Evolutionary conservation across 2,329 filamentous ascomycete species (phyloP), one percentile per base, ranked within the genome.

Genomic region (Xylariales sp.): DNA sequence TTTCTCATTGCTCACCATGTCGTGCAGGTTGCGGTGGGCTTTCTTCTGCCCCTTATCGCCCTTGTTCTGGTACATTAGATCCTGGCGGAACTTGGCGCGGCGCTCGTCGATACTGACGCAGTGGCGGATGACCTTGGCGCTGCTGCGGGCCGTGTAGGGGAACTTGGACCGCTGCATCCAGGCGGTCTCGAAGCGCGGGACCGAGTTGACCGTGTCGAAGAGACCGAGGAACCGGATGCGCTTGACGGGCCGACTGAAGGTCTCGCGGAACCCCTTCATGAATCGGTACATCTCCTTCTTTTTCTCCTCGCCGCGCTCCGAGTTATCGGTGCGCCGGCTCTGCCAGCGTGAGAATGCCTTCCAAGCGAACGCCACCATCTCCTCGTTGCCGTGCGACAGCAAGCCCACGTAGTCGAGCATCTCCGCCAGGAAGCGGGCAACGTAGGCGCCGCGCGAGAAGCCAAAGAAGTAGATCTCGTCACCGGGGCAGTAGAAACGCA

Each of bases 351-450:
- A 75, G 51, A 88, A 89, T 0, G 83, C 82, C 56, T 85, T 89
- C 86, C 87, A 93, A 1, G 85, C 87, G 55, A 94, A 94, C 4
- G 75, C 71, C 36, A 88, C 80, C 80, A 93, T 83, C 49, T 93
- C 88, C 53, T 94, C 85, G 50, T 94, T 94, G 10, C 88, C 87
- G 36, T 85, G 82, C 11, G 82, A 83, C 12, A 94, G 69, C 0
- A 94, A 69, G 2, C 88, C 88, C 38, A 93, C 81, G 48, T 86
- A 82, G 52, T 93, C 86, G 6, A 93, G 71, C 87, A 91, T 91
- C 54, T 93, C 86, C 1, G 87, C 85, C 1, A 88, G 63, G 51
- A 88, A 88, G 3, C 83, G 76, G 1, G 83, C 84, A 29, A 85
- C 83, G 51, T 88, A 88, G 2, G 83, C 74, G 14, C 84, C 84